Evolutionary conservation across 106 monocot species (phyloP).

Genomic region (Vanilla planifolia): DNA sequence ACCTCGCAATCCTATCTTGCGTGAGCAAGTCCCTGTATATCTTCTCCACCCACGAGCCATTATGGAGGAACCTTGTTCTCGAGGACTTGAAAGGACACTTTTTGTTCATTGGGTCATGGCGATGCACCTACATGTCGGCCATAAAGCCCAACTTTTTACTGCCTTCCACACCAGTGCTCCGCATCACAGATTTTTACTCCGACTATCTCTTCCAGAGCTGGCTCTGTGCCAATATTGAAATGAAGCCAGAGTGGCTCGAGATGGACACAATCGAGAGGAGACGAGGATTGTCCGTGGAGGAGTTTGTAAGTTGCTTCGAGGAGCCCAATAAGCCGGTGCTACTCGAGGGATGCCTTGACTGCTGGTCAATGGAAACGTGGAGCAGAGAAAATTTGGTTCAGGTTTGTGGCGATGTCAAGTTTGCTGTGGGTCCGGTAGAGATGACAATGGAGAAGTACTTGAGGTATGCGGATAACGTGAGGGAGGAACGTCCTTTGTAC

Average conservation of each 20-base stretch:
- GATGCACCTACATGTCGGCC: constrained; percentile 46
- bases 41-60: constrained; percentile 85
- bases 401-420: constrained; percentile 44
- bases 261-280: constrained; percentile 66
- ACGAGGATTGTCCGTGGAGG: constrained; percentile 49
- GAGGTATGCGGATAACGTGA: constrained; percentile 39
- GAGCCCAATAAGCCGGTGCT: constrained; percentile 86
- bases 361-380: constrained; percentile 81
- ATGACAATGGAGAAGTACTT: constrained; percentile 73
- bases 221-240: constrained; percentile 90
- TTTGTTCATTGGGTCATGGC: constrained; percentile 60
- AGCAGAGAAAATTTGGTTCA: constrained; percentile 27
- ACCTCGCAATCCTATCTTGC: constrained; percentile 46
- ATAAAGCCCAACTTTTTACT: not conserved
- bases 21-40: constrained; percentile 69
- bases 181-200: constrained; percentile 68
- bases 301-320: constrained; percentile 69
- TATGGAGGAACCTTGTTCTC: constrained; percentile 78
- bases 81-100: constrained; percentile 43
- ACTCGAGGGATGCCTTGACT: constrained; percentile 62
- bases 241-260: constrained; percentile 81
- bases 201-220: constrained; percentile 99
- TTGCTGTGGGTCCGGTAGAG: constrained; percentile 79
- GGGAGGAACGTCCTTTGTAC: constrained; percentile 91
- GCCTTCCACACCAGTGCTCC: not conserved